A percentile compares a stretch with the other conserved stretches of the same genome.
Conservation (phyloP, 345 rosid species). For the Eucalyptus erythrocorys region DNA sequence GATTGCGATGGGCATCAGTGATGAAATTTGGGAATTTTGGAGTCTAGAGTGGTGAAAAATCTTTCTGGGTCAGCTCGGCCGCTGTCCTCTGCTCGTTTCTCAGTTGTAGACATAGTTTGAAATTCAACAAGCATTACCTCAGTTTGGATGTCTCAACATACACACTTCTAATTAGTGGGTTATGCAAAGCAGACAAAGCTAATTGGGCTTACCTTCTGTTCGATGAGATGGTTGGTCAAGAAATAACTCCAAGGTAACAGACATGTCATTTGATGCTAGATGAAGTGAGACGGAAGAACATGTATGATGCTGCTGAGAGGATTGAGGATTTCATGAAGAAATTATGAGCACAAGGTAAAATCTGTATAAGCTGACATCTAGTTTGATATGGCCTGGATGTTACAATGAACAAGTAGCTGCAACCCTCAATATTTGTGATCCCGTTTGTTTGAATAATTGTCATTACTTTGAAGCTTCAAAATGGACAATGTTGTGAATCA, state of each 20-base stretch:
- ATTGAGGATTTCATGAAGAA: slow-evolving; percentile 53
- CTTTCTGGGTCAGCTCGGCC: no score
- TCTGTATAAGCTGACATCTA: background rate
- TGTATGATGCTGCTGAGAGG: slow-evolving; percentile 41
- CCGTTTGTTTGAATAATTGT: background rate
- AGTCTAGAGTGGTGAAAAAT: no score
- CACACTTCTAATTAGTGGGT: slow-evolving; percentile 66
- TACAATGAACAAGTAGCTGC: background rate
- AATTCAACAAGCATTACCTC: slow-evolving; percentile 62
- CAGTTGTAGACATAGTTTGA: no score
- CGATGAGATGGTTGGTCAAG: slow-evolving; percentile 62
- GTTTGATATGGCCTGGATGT: background rate
- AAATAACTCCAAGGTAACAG: slow-evolving; percentile 42
- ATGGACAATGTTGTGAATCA: background rate
- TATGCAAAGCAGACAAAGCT: slow-evolving; percentile 45
- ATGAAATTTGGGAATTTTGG: no score
- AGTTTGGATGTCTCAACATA: slow-evolving; percentile 66
- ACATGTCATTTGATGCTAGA: slow-evolving; percentile 62
- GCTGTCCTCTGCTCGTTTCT: no score
- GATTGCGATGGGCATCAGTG: no score
- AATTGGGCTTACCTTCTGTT: slow-evolving; percentile 68
- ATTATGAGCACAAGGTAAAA: slow-evolving; percentile 3
- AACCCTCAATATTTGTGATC: background rate
- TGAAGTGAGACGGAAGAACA: slow-evolving; percentile 38
- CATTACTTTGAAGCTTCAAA: background rate